These are phyloP conservation scores for Ophiocordyceps polyrhachis-furcata DNA, from an alignment of 2,329 filamentous ascomycete genomes.

Conservation along the genomic window DNA sequence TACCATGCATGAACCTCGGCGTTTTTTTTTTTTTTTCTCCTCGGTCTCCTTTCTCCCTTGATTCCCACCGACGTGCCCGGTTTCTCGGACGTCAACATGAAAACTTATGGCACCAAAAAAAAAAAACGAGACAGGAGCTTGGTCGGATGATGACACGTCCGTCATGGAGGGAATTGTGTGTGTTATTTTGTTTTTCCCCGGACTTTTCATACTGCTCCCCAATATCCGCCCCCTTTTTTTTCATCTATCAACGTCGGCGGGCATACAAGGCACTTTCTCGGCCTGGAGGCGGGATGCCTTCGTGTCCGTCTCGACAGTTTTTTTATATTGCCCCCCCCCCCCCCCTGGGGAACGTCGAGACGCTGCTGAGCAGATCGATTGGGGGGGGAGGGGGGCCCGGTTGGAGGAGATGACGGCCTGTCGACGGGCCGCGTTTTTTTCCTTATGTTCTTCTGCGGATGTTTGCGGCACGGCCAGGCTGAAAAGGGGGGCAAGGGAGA, in stretches of 20 bases:
- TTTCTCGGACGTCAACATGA: conserved; percentile 4
- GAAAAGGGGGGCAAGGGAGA: background rate
- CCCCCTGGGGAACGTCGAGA: background rate
- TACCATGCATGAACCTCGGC: conserved; percentile 19
- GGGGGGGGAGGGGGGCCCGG: too few species aligned
- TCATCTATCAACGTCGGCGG: background rate
- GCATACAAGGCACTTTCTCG: background rate
- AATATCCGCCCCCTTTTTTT: background rate
- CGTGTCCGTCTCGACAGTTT: background rate
- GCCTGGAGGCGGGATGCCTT: background rate
- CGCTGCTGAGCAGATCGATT: background rate
- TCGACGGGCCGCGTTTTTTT: background rate
- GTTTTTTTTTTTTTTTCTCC: conserved; percentile 10
- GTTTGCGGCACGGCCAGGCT: background rate
- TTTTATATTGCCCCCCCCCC: background rate
- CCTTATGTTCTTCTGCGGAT: background rate
- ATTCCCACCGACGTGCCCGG: conserved; percentile 1
- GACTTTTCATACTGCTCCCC: background rate
- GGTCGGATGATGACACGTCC: background rate
- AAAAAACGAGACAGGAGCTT: conserved; percentile 2
- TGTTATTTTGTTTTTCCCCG: background rate
- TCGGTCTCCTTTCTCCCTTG: conserved; percentile 5
- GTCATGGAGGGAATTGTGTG: background rate
- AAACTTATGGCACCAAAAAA: conserved; percentile 3
- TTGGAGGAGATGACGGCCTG: background rate